phyloP scores from a whole-genome alignment of 352 stramenopile species.

The Pythium monospermum region DNA sequence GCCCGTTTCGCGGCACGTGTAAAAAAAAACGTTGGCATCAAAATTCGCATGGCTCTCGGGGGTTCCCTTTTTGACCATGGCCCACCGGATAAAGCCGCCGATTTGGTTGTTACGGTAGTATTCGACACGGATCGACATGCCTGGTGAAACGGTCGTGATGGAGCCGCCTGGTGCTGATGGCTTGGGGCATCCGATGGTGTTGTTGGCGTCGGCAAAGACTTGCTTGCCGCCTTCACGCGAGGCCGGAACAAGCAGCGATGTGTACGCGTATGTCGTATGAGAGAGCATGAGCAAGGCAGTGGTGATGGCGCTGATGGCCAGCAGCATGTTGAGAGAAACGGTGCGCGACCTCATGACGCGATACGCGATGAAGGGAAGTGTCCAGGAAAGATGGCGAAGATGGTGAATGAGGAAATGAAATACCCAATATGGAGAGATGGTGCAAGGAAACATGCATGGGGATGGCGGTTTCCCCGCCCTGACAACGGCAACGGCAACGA shows the following conservation, averaged over 20 bases:
- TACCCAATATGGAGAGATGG: too few relatives aligned
- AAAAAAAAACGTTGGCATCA: conserved; percentile 25
- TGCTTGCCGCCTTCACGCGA: neutral
- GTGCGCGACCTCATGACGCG: too few relatives aligned
- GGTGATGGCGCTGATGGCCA: too few relatives aligned
- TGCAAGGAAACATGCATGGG: too few relatives aligned
- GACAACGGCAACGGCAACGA: too few relatives aligned
- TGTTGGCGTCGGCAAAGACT: neutral
- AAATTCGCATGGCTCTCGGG: conserved; percentile 19
- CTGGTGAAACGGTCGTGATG: conserved; percentile 4
- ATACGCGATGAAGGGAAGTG: too few relatives aligned
- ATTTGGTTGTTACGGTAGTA: conserved; percentile 33
- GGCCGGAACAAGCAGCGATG: neutral
- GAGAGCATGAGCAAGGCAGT: too few relatives aligned
- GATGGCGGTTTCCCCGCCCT: too few relatives aligned
- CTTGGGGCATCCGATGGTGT: conserved; percentile 9
- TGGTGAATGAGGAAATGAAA: too few relatives aligned
- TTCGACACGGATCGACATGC: conserved; percentile 22
- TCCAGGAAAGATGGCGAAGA: too few relatives aligned
- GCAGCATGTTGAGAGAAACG: too few relatives aligned
- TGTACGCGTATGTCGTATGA: neutral
- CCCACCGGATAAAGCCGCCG: conserved; percentile 27
- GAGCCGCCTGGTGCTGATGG: neutral
- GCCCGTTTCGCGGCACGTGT: conserved; percentile 25
- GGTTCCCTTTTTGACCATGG: conserved; percentile 16